phyloP scores from a whole-genome alignment of 2,329 filamentous ascomycete genomes.

The Verticillium albo-atrum region DNA sequence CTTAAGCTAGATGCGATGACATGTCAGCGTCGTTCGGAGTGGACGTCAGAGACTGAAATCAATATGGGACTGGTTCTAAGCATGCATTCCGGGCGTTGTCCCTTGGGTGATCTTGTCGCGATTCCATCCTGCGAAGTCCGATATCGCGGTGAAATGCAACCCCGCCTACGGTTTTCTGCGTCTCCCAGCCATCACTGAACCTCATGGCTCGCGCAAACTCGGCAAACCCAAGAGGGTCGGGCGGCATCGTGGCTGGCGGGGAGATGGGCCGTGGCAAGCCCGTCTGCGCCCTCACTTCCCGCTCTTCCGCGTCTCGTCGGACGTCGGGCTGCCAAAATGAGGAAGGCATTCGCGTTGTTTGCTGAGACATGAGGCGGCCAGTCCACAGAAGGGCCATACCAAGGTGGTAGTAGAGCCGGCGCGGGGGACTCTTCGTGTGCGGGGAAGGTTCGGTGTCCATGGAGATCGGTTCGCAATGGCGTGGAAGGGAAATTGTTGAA shows the following conservation, averaged over 20 bases:
- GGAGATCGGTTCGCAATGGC: not conserved
- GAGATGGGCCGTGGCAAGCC: no score
- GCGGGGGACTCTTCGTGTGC: not conserved
- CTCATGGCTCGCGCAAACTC: not conserved
- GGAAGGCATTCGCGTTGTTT: no score
- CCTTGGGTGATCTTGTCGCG: not conserved
- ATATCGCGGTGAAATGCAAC: not conserved
- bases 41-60: not conserved
- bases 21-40: not conserved
- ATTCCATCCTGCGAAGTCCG: not conserved
- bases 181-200: not conserved
- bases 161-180: not conserved
- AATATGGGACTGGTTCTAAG: no score
- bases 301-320: not conserved
- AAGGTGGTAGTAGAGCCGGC: no score
- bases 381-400: no score
- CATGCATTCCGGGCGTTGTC: no score
- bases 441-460: not conserved
- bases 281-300: not conserved
- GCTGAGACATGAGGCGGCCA: no score
- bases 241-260: not conserved
- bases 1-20: conserved; percentile 23
- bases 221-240: not conserved
- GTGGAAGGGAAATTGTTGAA: not conserved
- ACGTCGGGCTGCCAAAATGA: no score